Evolutionary conservation across 768 basidiomycete genomes (phyloP).

Genomic region (Melanogaster broomeanus): DNA sequence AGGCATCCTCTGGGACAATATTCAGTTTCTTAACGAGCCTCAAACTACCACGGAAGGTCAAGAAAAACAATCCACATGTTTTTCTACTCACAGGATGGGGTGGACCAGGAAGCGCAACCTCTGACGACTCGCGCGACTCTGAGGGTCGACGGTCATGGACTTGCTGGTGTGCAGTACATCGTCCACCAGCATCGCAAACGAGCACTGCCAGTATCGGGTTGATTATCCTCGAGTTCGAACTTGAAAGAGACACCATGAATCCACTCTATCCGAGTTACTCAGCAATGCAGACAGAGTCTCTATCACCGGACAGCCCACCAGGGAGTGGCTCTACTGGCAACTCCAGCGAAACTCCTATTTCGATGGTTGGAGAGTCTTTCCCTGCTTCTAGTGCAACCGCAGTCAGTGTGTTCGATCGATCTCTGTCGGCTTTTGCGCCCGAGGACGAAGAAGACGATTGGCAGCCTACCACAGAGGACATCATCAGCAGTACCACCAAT

Average conservation of each 20-base stretch:
- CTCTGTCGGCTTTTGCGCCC: neutral
- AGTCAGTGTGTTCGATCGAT: neutral
- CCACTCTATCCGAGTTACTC: constrained; percentile 56
- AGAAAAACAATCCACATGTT: constrained; percentile 59
- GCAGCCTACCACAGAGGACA: constrained; percentile 54
- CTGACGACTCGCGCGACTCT: constrained; percentile 27
- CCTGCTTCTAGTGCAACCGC: neutral
- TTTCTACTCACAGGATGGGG: constrained; percentile 75
- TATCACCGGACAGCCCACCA: neutral
- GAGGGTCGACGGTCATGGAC: constrained; percentile 53
- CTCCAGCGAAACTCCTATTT: neutral
- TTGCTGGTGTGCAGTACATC: constrained; percentile 71
- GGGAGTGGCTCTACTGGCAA: neutral
- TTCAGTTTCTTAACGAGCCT: constrained; percentile 63
- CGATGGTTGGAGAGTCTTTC: neutral
- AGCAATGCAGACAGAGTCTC: neutral
- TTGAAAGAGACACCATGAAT: constrained; percentile 69
- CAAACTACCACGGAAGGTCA: constrained; percentile 37
- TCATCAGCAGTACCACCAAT: constrained; percentile 72
- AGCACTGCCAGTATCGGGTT: constrained; percentile 33
- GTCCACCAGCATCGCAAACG: constrained; percentile 30
- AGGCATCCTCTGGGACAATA: constrained; percentile 69
- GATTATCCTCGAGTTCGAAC: constrained; percentile 79
- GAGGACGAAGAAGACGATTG: constrained; percentile 33
- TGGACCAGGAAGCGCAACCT: constrained; percentile 54